These are phyloP conservation scores for Exidia glandulosa DNA, from an alignment of 768 basidiomycete species.

Conservation along the genomic window DNA sequence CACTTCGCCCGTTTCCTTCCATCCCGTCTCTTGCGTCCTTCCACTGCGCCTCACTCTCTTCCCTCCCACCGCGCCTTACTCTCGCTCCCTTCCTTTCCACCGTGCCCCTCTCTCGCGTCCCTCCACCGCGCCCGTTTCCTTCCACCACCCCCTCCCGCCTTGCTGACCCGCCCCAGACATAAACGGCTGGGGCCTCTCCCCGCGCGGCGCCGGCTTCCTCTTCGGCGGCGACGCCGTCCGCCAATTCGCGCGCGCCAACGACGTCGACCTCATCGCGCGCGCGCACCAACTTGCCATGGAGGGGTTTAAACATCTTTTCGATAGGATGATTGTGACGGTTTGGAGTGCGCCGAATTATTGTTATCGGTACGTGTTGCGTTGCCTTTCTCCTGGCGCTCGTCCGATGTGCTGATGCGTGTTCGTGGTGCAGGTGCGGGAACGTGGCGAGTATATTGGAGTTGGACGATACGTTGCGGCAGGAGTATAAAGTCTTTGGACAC, in stretches of 20 bases:
- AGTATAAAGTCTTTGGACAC: slow-evolving; percentile 92
- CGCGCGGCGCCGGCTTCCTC: slow-evolving; percentile 89
- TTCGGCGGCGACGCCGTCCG: slow-evolving; percentile 91
- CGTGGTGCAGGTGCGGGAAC: slow-evolving; percentile 69
- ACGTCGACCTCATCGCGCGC: slow-evolving; percentile 87
- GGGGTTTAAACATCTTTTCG: slow-evolving; percentile 96
- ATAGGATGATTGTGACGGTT: slow-evolving; percentile 87
- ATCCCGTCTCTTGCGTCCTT: no score
- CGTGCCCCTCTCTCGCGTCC: no score
- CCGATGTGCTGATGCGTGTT: slow-evolving; percentile 8
- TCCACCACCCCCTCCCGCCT: neutral
- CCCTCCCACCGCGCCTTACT: no score
- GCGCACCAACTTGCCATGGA: slow-evolving; percentile 99
- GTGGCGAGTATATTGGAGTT: slow-evolving; percentile 90
- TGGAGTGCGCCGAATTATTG: slow-evolving; percentile 99
- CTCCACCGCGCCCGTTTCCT: neutral
- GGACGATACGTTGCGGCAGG: slow-evolving; percentile 85
- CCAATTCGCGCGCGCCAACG: slow-evolving; percentile 81
- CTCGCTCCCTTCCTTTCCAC: no score
- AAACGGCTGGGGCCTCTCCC: slow-evolving; percentile 89
- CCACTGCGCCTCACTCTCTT: no score
- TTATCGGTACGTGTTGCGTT: slow-evolving; percentile 57
- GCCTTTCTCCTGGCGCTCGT: neutral
- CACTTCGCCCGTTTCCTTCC: no score
- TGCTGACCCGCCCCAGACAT: slow-evolving; percentile 45